phyloP scores from a whole-genome alignment of 495 filamentous ascomycete genomes.

The Daldinia caldariorum region DNA sequence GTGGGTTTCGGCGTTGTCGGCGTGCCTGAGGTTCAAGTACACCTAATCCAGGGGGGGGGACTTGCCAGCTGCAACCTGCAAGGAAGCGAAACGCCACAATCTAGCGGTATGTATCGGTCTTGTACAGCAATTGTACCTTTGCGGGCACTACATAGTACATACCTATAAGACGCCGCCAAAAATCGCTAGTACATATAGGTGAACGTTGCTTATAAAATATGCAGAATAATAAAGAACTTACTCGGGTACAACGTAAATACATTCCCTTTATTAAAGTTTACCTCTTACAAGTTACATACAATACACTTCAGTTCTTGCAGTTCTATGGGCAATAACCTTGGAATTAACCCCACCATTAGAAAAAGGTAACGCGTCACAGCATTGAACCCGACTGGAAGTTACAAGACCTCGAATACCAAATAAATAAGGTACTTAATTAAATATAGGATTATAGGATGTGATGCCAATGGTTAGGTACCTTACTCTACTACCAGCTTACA shows the following conservation, averaged over 20 bases:
- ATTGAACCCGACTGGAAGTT: conserved; percentile 1
- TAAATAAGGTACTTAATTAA: too few relatives aligned
- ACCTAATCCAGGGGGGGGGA: conserved; percentile 36
- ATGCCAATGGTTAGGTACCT: background rate
- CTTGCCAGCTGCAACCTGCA: conserved; percentile 30
- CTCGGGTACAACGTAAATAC: background rate
- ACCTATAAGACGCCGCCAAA: background rate
- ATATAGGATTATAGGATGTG: too few relatives aligned
- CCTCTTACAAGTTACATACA: background rate
- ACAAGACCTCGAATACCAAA: conserved; percentile 2
- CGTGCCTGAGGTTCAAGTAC: conserved; percentile 36
- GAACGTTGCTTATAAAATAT: background rate
- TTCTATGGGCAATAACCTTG: background rate
- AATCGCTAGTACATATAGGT: background rate
- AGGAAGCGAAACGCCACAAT: conserved; percentile 37
- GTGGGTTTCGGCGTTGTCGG: conserved; percentile 29
- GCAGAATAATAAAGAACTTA: background rate
- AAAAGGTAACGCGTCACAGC: conserved; percentile 19
- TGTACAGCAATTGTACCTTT: conserved; percentile 11
- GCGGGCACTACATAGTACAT: too few relatives aligned
- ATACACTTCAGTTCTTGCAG: too few relatives aligned
- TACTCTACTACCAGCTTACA: too few relatives aligned
- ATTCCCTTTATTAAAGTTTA: background rate
- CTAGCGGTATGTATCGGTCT: background rate
- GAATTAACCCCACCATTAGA: conserved; percentile 26